These are phyloP conservation scores for Sphaerulina populicola DNA, from an alignment of 2,329 filamentous ascomycete species.

Conservation along the genomic window DNA sequence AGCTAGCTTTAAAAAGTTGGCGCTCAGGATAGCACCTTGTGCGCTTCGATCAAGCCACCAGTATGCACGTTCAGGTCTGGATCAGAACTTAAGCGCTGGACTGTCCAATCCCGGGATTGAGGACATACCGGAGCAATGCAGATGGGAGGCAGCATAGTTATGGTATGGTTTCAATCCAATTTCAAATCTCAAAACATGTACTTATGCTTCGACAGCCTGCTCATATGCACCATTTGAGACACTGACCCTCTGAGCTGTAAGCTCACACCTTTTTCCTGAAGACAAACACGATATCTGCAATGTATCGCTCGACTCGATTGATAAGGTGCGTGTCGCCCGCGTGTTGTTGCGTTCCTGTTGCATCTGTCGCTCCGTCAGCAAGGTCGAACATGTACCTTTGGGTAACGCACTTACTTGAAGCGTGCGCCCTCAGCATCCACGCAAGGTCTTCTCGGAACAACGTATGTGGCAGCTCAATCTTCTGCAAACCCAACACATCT, in stretches of 20 bases:
- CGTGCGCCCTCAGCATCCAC: constrained; percentile 13
- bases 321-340: constrained; percentile 15
- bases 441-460: constrained; percentile 11
- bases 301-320: constrained; percentile 12
- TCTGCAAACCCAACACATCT: constrained; percentile 6
- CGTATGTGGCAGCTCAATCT: constrained; percentile 10
- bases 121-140: background rate
- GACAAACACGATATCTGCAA: constrained; percentile 12
- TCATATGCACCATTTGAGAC: background rate
- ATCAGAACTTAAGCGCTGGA: background rate
- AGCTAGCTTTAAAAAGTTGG: background rate
- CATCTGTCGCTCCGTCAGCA: constrained; percentile 4
- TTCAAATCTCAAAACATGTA: constrained; percentile 2
- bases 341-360: constrained; percentile 11
- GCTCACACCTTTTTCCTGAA: constrained; percentile 6
- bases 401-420: constrained; percentile 9
- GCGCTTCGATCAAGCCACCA: background rate
- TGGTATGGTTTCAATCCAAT: constrained; percentile 4
- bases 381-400: background rate
- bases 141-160: background rate
- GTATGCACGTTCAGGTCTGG: background rate
- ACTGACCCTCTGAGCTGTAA: background rate
- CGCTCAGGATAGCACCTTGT: background rate
- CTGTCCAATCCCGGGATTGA: background rate
- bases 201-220: constrained; percentile 6